Base-by-base conservation (phyloP, 306 rosid species). In the Cicer bijugum region DNA sequence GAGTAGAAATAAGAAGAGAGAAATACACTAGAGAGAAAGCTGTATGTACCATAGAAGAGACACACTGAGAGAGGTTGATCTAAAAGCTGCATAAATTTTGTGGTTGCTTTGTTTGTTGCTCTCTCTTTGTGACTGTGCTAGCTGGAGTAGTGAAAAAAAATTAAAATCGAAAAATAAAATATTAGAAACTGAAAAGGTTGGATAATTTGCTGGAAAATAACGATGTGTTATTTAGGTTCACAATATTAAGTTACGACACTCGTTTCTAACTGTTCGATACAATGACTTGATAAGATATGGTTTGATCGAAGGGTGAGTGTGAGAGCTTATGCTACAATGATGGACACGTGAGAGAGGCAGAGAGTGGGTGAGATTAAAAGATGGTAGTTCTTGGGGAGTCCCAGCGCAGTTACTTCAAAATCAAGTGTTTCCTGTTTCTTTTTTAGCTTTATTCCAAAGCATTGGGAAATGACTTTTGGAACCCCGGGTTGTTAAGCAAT, bases 371-470 rank as follows among this genome's bases (percentile, higher is more conserved):
- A 9, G 46, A 62, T 50, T 84, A 70, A 75, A 80, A 68, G 57
- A 46, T 8, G 76, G 68, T 64, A 50, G 85, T 40, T 85, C 77
- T 55, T 9, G 81, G 82, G 79, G 74, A 88, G 85, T 85, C 84
- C 72, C 44, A 67, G 84, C 7, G 87, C 66, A 81, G 84, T 91
- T 80, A 77, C 95, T 89, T 91, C 83, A 69, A 84, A 83, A 71
- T 62, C 82, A 89, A 89, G 95, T 71, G 88, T 84, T 84, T 70
- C 16, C 52, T 15, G 69, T 75, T 78, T 82, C 86, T 84, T 89
- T 84, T 88, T 86, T 83, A 74, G 82, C 88, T 84, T 88, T 88
- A 87, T 83, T 81, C 85, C 58, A 12, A 87, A 84, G 88, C 83
- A 85, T 86, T 1, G 0, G 0, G 5, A 73, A 87, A 74, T 82